Percentiles rank a stretch among this genome's conserved stretches.
phyloP scores from a whole-genome alignment of 192 early-diverging fungal species.

The Umbelopsis sp. region DNA sequence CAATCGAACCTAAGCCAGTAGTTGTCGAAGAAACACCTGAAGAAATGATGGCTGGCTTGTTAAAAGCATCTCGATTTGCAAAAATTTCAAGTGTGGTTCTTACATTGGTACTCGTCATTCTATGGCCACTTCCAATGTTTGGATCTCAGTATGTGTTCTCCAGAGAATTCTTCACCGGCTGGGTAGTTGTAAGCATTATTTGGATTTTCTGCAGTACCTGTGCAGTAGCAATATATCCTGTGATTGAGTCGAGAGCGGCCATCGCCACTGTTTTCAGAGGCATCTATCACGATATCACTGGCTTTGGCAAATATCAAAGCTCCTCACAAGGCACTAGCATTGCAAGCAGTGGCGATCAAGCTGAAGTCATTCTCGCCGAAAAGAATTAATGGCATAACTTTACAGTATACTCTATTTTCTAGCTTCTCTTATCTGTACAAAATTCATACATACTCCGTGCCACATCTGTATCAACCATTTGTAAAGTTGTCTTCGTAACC shows the following conservation, averaged over 20 bases:
- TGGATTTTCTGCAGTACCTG: constrained; percentile 61
- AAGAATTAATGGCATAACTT: neutral
- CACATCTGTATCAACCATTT: neutral
- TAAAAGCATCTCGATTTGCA: constrained; percentile 63
- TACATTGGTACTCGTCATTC: constrained; percentile 59
- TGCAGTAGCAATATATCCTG: constrained; percentile 62
- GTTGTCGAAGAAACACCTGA: constrained; percentile 36
- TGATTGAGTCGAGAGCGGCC: constrained; percentile 45
- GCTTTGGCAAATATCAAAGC: neutral
- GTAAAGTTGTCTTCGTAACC: neutral
- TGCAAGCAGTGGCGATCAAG: neutral
- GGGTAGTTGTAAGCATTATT: constrained; percentile 65
- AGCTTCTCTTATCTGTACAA: constrained; percentile 3
- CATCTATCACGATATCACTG: constrained; percentile 27
- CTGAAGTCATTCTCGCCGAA: constrained; percentile 16
- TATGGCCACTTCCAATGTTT: constrained; percentile 79
- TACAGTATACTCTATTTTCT: neutral
- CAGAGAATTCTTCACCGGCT: constrained; percentile 68
- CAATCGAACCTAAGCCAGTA: neutral
- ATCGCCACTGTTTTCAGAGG: constrained; percentile 27
- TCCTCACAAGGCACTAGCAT: neutral
- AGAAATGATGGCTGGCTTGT: constrained; percentile 40
- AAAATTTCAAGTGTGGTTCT: constrained; percentile 52
- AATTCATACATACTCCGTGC: neutral
- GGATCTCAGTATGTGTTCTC: constrained; percentile 64